Evolutionary conservation across 2,329 filamentous ascomycete species (phyloP).

Genomic region (Triangularia setosa): DNA sequence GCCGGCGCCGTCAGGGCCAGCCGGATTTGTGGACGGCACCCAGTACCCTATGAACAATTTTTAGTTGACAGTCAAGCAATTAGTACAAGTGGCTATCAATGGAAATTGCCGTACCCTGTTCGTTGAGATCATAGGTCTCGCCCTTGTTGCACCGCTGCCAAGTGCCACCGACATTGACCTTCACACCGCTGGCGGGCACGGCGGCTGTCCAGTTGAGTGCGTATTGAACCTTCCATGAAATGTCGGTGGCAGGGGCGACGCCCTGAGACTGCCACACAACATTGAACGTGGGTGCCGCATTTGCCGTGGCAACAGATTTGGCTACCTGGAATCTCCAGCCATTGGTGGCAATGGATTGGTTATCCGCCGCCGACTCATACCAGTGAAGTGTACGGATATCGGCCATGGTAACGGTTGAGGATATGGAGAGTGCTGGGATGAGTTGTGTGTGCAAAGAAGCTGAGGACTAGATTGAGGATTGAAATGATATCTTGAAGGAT

Average conservation of each 20-base stretch:
- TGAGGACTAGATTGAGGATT: background rate
- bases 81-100: background rate
- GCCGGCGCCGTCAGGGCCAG: background rate
- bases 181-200: background rate
- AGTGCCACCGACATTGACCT: background rate
- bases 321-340: conserved; percentile 8
- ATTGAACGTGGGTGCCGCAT: background rate
- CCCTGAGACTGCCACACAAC: conserved; percentile 7
- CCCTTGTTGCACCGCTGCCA: conserved; percentile 10
- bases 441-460: background rate
- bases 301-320: background rate
- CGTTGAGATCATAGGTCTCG: conserved; percentile 7
- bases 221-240: conserved; percentile 4
- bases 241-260: background rate
- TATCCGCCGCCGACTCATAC: conserved; percentile 1
- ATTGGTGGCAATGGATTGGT: background rate
- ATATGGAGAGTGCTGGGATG: background rate
- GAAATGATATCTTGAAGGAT: background rate
- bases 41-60: background rate
- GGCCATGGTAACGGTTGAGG: background rate
- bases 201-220: conserved; percentile 1
- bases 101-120: background rate
- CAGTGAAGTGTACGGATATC: conserved; percentile 7
- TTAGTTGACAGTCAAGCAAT: background rate
- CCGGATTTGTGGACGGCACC: background rate